Conservation (phyloP, 208 protist genomes). For the Polymyxa betae region DNA sequence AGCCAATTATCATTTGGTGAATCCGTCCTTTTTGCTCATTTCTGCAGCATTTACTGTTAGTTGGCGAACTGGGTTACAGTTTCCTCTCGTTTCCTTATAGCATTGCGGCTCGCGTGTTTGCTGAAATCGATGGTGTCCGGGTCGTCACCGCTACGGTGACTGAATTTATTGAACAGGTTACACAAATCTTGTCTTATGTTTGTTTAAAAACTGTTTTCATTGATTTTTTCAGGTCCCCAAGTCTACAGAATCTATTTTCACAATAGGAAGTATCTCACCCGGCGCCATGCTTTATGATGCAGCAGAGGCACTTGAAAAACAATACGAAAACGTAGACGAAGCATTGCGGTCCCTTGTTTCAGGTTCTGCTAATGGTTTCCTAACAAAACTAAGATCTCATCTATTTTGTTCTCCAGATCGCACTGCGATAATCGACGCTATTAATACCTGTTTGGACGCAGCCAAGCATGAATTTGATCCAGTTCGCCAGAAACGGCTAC, state of each 20-base stretch:
- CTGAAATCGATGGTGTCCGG: conserved; percentile 5
- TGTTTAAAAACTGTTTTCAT: not conserved
- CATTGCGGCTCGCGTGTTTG: not conserved
- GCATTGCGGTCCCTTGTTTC: not conserved
- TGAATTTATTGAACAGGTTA: conserved; percentile 32
- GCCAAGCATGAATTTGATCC: conserved; percentile 18
- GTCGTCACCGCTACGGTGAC: not conserved
- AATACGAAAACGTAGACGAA: not conserved
- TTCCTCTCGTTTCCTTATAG: conserved; percentile 10
- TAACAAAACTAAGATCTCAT: not conserved
- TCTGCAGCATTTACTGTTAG: conserved; percentile 18
- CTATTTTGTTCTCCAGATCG: not conserved
- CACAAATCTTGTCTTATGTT: not conserved
- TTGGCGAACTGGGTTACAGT: conserved; percentile 45
- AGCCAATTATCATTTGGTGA: not conserved
- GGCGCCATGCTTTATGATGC: conserved; percentile 36
- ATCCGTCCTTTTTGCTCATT: not conserved
- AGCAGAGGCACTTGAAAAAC: conserved; percentile 44
- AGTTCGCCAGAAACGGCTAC: conserved; percentile 1
- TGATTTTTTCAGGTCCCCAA: conserved; percentile 7
- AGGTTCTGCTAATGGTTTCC: not conserved
- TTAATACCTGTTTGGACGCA: conserved; percentile 18
- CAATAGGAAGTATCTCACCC: conserved; percentile 3
- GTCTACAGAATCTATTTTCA: conserved; percentile 46
- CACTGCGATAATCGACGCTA: not conserved